Evolutionary conservation across 2,329 filamentous ascomycete species (phyloP).

Genomic region (Pseudopyrenochaeta lycopersici): DNA sequence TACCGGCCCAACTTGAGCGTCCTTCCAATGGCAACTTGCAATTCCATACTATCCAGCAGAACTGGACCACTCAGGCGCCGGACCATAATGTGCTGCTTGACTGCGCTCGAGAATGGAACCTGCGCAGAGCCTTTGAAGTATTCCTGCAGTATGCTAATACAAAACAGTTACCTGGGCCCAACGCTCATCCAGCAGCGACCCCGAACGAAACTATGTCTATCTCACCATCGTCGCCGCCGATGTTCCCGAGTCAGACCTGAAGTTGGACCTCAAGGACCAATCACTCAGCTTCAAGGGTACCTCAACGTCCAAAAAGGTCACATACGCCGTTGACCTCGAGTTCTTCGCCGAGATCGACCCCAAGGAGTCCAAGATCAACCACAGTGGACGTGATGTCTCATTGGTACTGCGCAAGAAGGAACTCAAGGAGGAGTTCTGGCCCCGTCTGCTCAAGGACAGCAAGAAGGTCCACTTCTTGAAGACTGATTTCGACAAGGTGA

Average conservation of each 20-base stretch:
- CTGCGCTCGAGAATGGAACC: conserved; percentile 3
- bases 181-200: conserved; percentile 82
- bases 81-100: not conserved
- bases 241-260: conserved; percentile 76
- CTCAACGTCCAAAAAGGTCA: conserved; percentile 83
- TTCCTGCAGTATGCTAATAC: conserved; percentile 26
- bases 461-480: conserved; percentile 95
- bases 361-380: conserved; percentile 82
- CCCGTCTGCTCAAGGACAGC: conserved; percentile 86
- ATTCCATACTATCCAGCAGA: not conserved
- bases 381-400: conserved; percentile 88
- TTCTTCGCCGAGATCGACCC: conserved; percentile 92
- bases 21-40: not conserved
- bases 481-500: conserved; percentile 96
- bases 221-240: conserved; percentile 91
- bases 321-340: conserved; percentile 85
- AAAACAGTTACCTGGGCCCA: conserved; percentile 92
- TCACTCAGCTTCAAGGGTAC: conserved; percentile 84
- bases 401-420: conserved; percentile 97
- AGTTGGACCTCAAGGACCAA: conserved; percentile 77
- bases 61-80: not conserved
- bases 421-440: conserved; percentile 93
- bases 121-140: conserved; percentile 4
- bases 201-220: conserved; percentile 93
- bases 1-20: not conserved